Percentiles rank a stretch among this genome's conserved stretches.
Evolutionary conservation across 352 stramenopile genomes (phyloP).

Genomic region (Globisporangium megalacanthum): DNA sequence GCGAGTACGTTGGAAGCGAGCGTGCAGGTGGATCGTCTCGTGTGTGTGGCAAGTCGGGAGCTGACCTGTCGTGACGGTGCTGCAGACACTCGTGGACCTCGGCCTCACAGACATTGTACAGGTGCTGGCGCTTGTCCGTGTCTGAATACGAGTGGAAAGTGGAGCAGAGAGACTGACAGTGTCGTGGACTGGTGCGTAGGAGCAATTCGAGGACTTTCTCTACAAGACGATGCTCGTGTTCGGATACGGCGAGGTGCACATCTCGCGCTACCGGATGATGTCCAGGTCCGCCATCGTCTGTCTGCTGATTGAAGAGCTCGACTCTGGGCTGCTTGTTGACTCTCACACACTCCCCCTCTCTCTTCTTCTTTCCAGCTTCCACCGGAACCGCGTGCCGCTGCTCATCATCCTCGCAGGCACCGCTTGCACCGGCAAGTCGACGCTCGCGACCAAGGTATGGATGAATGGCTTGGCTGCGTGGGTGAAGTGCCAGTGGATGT

Average conservation of each 20-base stretch:
- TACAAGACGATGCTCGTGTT: constrained; percentile 90
- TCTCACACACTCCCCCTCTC: background rate
- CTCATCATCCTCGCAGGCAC: constrained; percentile 83
- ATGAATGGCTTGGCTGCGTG: background rate
- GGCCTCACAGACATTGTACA: constrained; percentile 82
- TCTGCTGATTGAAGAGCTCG: background rate
- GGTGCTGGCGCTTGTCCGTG: constrained; percentile 10
- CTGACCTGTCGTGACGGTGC: background rate
- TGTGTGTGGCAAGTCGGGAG: background rate
- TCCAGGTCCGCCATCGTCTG: constrained; percentile 35
- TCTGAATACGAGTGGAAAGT: background rate
- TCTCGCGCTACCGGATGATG: constrained; percentile 87
- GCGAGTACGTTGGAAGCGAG: constrained; percentile 29
- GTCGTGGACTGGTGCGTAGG: constrained; percentile 18
- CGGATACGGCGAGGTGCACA: constrained; percentile 80
- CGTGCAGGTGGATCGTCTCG: background rate
- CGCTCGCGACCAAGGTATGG: constrained; percentile 71
- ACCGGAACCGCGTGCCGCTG: constrained; percentile 77
- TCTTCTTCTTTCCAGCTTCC: constrained; percentile 39
- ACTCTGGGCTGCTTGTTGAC: background rate
- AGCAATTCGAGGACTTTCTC: constrained; percentile 88
- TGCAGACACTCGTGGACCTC: constrained; percentile 79
- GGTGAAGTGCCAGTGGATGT: background rate
- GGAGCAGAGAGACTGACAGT: background rate
- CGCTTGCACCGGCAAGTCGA: constrained; percentile 82